Evolutionary conservation across 2,329 filamentous ascomycete species (phyloP), one percentile per base, ranked within the genome.

Genomic region (Pseudopyricularia javanii): DNA sequence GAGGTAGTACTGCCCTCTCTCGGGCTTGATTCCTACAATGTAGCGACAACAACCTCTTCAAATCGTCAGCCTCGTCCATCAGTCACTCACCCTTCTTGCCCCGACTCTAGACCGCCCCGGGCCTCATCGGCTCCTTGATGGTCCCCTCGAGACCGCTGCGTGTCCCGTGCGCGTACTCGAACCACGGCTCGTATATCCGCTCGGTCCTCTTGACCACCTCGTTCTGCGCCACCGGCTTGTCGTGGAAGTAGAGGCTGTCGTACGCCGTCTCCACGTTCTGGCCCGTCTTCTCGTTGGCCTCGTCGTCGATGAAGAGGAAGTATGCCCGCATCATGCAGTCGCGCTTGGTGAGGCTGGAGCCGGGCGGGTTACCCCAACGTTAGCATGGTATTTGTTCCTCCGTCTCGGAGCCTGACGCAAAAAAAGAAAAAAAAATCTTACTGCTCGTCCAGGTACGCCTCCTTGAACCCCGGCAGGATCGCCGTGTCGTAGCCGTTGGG

Each of bases 401-500:
- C n/a, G n/a, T n/a, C n/a, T n/a, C n/a, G n/a, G n/a, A n/a, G n/a
- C n/a, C n/a, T n/a, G n/a, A n/a, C n/a, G n/a, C n/a, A 17, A 3
- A 35, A n/a, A 35, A 20, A 4, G 22, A 14, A 20, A 28, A 17
- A n/a, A 50, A 22, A 28, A 17, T 17, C 37, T 12, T 22, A 43
- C 37, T 50, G 49, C 49, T 50, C 30, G 14, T 32, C 28, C 17
- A 50, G 33, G 22, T 34, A 50, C n/a, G 49, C 49, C 28, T 50
- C 49, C 32, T 32, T 22, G 22, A 50, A 50, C 1, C 64, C 68
- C 2, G 73, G 72, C 26, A 75, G 64, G 47, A 73, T 70, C 3
- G 63, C 66, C 1, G 74, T 78, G 20, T 63, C 62, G 34, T 76
- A 69, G 32, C 71, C 68, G 2, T 73, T 74, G 0, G 75, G 74